Conservation (phyloP, 2,329 filamentous ascomycete species). For the Botryotinia calthae region DNA sequence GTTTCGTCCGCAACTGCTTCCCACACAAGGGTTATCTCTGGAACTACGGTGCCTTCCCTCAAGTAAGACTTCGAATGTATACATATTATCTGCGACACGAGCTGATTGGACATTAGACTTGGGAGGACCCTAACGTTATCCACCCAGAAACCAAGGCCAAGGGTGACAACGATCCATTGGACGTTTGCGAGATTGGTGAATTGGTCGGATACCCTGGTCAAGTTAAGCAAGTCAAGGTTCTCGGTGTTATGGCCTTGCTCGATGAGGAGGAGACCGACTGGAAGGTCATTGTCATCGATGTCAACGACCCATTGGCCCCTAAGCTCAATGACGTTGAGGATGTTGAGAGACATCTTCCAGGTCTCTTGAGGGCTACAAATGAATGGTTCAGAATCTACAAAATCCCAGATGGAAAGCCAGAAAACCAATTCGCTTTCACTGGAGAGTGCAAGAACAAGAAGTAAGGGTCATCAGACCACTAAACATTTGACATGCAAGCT, state of each 20-base stretch:
- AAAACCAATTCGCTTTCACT: slow-evolving; percentile 99
- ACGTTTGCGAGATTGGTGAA: slow-evolving; percentile 99
- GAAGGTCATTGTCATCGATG: slow-evolving; percentile 99
- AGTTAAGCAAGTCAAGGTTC: slow-evolving; percentile 99
- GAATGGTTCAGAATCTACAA: slow-evolving; percentile 99
- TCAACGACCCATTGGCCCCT: slow-evolving; percentile 92
- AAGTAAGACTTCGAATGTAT: slow-evolving; percentile 56
- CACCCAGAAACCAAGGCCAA: slow-evolving; percentile 99
- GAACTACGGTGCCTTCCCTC: slow-evolving; percentile 99
- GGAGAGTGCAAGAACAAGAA: slow-evolving; percentile 99
- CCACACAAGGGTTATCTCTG: slow-evolving; percentile 99
- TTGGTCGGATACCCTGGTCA: slow-evolving; percentile 93
- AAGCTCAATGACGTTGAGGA: slow-evolving; percentile 99
- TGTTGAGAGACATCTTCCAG: slow-evolving; percentile 95
- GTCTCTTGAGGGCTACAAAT: slow-evolving; percentile 94
- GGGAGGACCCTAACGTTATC: slow-evolving; percentile 94
- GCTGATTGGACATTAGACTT: slow-evolving; percentile 62
- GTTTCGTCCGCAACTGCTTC: slow-evolving; percentile 99
- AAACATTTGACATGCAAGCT: slow-evolving; percentile 14
- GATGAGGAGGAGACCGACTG: slow-evolving; percentile 99
- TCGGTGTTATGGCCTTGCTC: slow-evolving; percentile 97
- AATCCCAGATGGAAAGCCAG: slow-evolving; percentile 99
- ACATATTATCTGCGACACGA: neutral
- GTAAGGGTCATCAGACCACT: slow-evolving; percentile 47
- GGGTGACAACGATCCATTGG: slow-evolving; percentile 98